These are phyloP conservation scores for Neurospora sp. DNA, from an alignment of 2,329 filamentous ascomycete species.

Conservation along the genomic window DNA sequence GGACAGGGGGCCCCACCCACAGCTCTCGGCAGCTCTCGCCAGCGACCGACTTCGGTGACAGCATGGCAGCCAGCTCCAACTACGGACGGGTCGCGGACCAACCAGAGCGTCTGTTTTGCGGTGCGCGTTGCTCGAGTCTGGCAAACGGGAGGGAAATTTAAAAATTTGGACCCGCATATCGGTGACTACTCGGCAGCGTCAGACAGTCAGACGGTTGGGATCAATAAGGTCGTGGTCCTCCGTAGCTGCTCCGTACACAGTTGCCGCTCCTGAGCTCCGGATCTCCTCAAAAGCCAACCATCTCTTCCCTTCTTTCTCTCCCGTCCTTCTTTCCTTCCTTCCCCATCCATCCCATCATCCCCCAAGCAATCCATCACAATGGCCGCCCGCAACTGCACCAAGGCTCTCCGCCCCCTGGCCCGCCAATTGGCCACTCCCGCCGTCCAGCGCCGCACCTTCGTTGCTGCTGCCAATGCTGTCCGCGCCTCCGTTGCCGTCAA, in stretches of 20 bases:
- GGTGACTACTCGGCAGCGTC: slow-evolving; percentile 1
- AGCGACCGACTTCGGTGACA: slow-evolving; percentile 11
- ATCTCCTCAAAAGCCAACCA: neutral
- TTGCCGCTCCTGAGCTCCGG: neutral
- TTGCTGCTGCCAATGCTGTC: slow-evolving; percentile 47
- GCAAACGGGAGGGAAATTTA: slow-evolving; percentile 6
- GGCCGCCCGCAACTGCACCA: slow-evolving; percentile 68
- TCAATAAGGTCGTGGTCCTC: neutral
- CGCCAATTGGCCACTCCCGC: slow-evolving; percentile 54
- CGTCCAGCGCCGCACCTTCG: slow-evolving; percentile 53
- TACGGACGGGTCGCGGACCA: neutral
- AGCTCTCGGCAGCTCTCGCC: slow-evolving; percentile 6
- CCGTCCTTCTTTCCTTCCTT: slow-evolving; percentile 4
- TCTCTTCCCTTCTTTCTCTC: slow-evolving; percentile 1
- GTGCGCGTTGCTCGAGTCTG: neutral
- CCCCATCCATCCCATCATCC: slow-evolving; percentile 16
- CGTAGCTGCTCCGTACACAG: neutral
- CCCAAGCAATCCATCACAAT: slow-evolving; percentile 42
- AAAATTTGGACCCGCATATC: slow-evolving; percentile 7
- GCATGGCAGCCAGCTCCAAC: slow-evolving; percentile 3
- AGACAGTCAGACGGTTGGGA: slow-evolving; percentile 1
- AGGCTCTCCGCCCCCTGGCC: slow-evolving; percentile 54
- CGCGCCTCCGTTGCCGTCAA: slow-evolving; percentile 30
- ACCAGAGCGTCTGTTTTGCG: neutral
- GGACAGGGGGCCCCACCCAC: neutral